A percentile compares a stretch with the other conserved stretches of the same genome.
Evolutionary conservation across 1,284 basidiomycete species (phyloP).

Genomic region (Fomitopsis schrenkii): DNA sequence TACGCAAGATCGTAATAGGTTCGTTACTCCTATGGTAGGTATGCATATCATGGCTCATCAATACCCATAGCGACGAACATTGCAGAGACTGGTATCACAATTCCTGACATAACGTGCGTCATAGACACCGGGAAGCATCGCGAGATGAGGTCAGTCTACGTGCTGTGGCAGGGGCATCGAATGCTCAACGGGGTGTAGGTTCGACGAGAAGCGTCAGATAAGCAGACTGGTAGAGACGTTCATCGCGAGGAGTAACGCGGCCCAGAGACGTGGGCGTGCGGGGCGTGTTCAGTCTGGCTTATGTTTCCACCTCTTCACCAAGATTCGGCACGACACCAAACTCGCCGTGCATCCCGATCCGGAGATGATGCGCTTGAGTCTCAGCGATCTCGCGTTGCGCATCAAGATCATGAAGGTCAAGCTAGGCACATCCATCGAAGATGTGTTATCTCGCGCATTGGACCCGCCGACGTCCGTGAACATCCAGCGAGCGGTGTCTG

Average conservation of each 20-base stretch:
- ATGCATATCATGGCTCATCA: conserved; percentile 19
- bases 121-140: conserved; percentile 95
- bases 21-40: conserved; percentile 13
- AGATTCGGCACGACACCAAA: conserved; percentile 79
- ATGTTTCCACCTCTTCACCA: conserved; percentile 97
- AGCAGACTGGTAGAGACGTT: conserved; percentile 92
- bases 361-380: conserved; percentile 92
- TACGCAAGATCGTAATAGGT: conserved; percentile 93
- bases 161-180: not conserved
- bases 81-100: conserved; percentile 88
- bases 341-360: conserved; percentile 91
- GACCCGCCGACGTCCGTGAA: conserved; percentile 90
- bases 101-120: conserved; percentile 97
- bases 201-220: conserved; percentile 97
- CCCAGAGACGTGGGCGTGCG: conserved; percentile 87
- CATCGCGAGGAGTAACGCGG: conserved; percentile 90
- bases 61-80: conserved; percentile 67
- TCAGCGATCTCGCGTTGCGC: conserved; percentile 91
- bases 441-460: conserved; percentile 83
- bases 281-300: conserved; percentile 91
- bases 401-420: conserved; percentile 97
- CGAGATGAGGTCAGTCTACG: conserved; percentile 69
- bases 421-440: conserved; percentile 85
- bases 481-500: conserved; percentile 87
- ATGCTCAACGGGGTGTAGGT: conserved; percentile 42